A percentile compares a stretch with the other conserved stretches of the same genome.
These are phyloP conservation scores for Trichoderma breve DNA, from an alignment of 2,329 filamentous ascomycete species.

Conservation along the genomic window DNA sequence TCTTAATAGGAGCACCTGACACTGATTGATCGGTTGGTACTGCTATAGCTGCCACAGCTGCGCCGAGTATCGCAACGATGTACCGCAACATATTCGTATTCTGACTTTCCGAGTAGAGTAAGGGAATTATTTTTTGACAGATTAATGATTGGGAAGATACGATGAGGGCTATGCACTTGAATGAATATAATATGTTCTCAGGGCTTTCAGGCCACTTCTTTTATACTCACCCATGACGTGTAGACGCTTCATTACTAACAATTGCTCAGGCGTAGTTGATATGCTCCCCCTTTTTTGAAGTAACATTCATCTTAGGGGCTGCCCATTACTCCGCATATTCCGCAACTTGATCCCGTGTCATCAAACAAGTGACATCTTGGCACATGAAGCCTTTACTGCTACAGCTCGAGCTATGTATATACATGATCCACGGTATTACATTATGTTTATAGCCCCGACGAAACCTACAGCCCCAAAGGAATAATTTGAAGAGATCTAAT, in stretches of 20 bases:
- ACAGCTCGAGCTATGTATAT: neutral
- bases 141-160: accelerated
- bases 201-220: neutral
- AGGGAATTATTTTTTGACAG: neutral
- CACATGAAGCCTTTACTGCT: neutral
- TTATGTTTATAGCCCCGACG: too few species aligned
- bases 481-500: neutral
- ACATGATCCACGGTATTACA: neutral
- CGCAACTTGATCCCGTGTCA: neutral
- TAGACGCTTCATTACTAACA: neutral
- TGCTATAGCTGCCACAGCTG: neutral
- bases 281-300: neutral
- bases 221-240: neutral
- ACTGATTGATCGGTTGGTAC: neutral
- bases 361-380: neutral
- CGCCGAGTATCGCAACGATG: neutral
- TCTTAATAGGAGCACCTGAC: neutral
- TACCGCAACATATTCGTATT: neutral
- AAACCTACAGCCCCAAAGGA: neutral
- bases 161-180: neutral
- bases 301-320: neutral
- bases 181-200: neutral
- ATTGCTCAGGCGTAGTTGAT: neutral
- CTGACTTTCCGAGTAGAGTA: neutral
- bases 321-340: neutral